Evolutionary conservation across 2,329 filamentous ascomycete species (phyloP).

Genomic region (Colletotrichum zoysiae): DNA sequence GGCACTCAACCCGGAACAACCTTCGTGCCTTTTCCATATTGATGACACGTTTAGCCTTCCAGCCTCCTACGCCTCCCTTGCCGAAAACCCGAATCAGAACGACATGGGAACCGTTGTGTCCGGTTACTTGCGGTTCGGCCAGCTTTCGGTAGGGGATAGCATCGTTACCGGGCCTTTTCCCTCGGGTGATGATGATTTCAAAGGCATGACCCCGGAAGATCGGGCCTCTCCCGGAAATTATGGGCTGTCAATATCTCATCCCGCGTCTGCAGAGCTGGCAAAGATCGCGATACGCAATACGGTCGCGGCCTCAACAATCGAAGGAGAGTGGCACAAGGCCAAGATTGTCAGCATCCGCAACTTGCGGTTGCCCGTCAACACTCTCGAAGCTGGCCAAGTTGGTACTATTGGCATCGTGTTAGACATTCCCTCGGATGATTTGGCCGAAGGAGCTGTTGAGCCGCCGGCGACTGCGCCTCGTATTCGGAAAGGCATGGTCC

Average conservation of each 20-base stretch:
- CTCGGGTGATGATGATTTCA: constrained; percentile 64
- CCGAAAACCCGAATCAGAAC: constrained; percentile 52
- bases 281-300: constrained; percentile 66
- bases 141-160: constrained; percentile 80
- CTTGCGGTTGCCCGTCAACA: constrained; percentile 83
- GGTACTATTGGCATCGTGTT: constrained; percentile 87
- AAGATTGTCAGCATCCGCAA: constrained; percentile 89
- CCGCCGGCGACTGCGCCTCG: constrained; percentile 52
- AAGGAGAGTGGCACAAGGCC: constrained; percentile 83
- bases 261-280: constrained; percentile 65
- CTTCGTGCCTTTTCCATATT: constrained; percentile 82
- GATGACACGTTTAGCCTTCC: constrained; percentile 89
- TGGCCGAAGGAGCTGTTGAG: constrained; percentile 48
- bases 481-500: constrained; percentile 85
- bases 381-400: constrained; percentile 83
- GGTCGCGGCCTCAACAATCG: constrained; percentile 63
- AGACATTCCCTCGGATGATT: constrained; percentile 55
- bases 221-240: constrained; percentile 61
- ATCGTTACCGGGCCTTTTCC: constrained; percentile 85
- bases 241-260: constrained; percentile 65
- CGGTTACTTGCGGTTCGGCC: constrained; percentile 85
- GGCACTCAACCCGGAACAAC: constrained; percentile 69
- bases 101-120: constrained; percentile 81
- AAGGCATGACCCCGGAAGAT: constrained; percentile 57
- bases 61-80: constrained; percentile 67